Conservation (phyloP, 2,329 filamentous ascomycete species). For the Fusarium albosuccineum region DNA sequence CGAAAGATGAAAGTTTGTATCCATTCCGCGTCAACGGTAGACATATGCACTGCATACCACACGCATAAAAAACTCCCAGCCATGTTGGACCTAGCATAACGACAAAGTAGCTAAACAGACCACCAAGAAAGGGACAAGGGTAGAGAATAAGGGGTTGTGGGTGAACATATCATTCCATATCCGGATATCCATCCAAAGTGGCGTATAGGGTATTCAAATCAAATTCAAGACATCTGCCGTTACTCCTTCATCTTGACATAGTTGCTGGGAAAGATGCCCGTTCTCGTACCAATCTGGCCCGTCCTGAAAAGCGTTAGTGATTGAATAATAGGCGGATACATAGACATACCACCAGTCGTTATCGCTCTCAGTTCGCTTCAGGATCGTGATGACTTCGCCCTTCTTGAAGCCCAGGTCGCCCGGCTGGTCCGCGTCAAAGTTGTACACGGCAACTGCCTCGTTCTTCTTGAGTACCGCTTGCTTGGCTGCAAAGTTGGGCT, state of each 20-base stretch:
- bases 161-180: too few species aligned
- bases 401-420: conserved; percentile 97
- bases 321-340: background rate
- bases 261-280: conserved; percentile 93
- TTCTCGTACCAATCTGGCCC: conserved; percentile 84
- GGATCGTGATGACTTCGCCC: conserved; percentile 93
- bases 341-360: conserved; percentile 90
- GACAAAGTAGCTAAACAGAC: too few species aligned
- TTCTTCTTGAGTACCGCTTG: conserved; percentile 74
- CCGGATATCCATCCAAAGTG: background rate
- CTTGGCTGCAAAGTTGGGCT: conserved; percentile 79
- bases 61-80: conserved; percentile 3
- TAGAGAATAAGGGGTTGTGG: too few species aligned
- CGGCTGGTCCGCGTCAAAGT: conserved; percentile 93
- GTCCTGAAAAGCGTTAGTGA: conserved; percentile 69
- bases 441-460: conserved; percentile 91
- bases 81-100: conserved; percentile 3
- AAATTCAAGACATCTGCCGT: conserved; percentile 31
- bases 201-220: conserved; percentile 41
- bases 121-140: too few species aligned
- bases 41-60: too few species aligned
- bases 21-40: too few species aligned
- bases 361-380: conserved; percentile 93
- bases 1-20: too few species aligned
- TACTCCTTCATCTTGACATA: conserved; percentile 76